Base-by-base conservation (phyloP, 73 alveolate species). In the Paramecium sexaurelia region DNA sequence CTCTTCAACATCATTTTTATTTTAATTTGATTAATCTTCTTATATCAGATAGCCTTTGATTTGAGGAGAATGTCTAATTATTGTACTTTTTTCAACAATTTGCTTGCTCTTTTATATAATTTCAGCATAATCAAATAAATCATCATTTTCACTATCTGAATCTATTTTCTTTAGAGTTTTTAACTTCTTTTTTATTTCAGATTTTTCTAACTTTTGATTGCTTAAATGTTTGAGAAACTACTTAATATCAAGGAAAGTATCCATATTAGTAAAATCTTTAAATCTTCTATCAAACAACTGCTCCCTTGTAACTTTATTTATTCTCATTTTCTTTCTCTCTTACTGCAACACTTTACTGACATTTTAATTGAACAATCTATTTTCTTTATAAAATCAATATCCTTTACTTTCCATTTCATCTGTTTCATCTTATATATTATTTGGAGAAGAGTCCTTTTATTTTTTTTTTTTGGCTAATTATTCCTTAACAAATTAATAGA, bases 401-500 rank as follows among this genome's bases (percentile, higher is more conserved):
- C 32, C 15, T 4, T 51, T 78, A 78, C 90, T 78, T 26, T 41
- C 73, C 43, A 78, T 78, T 7, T 78, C 90, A 32, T 78, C 90
- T 10, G 43, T 39, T 41, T 78, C 68, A 78, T 39, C 73, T 41
- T 29, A 26, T 29, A 29, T 26, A 51, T 22, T 61, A 22, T 26
- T 78, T 9, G 45, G 68, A 1, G 73, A 45, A 10, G 43, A 22
- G 55, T 78, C 68, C 36, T 78, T 78, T 40, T 13, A n/a, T 24
- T n/a, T 71, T 37, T 19, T 33, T 24, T 45, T 78, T 43, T 78
- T 78, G 27, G 43, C 90, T 78, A 78, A 24, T 78, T 78, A 40
- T n/a, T 37, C 75, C 19, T 45, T 39, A 39, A 78, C 90, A 78
- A 78, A 78, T 29, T 37, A 32, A 78, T 78, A 78, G 90, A 78